These are phyloP conservation scores for Scenedesmus sp. DNA, from an alignment of 163 green algal genomes.

Conservation along the genomic window DNA sequence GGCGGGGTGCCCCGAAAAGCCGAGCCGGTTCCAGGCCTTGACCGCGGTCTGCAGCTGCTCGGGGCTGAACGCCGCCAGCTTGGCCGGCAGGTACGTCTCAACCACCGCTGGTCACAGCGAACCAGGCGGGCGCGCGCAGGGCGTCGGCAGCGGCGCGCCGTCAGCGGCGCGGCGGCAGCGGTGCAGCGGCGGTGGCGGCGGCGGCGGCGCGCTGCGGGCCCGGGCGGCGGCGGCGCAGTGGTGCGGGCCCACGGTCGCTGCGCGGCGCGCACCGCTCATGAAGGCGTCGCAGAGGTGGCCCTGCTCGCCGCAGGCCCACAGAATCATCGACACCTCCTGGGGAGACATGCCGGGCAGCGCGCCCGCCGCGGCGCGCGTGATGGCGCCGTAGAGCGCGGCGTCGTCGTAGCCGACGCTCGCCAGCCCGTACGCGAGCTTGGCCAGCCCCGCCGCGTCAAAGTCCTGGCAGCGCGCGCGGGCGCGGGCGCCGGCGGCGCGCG, in stretches of 20 bases:
- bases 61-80: slow-evolving; percentile 26
- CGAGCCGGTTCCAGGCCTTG: slow-evolving; percentile 42
- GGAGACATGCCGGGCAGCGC: slow-evolving; percentile 19
- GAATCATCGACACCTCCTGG: slow-evolving; percentile 26
- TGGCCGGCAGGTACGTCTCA: slow-evolving; percentile 29
- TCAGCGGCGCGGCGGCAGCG: no score
- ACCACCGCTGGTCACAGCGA: slow-evolving; percentile 24
- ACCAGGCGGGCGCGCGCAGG: background rate
- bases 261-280: slow-evolving; percentile 30
- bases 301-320: slow-evolving; percentile 46
- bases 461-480: no score
- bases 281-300: slow-evolving; percentile 28
- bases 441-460: slow-evolving; percentile 36
- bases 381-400: slow-evolving; percentile 23
- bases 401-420: slow-evolving; percentile 42
- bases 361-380: slow-evolving; percentile 4
- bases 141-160: no score
- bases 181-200: no score
- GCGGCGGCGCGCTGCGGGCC: no score
- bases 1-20: slow-evolving; percentile 7
- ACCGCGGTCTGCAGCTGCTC: slow-evolving; percentile 44
- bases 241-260: no score
- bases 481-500: no score
- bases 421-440: slow-evolving; percentile 43
- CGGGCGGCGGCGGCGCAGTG: no score